These are phyloP conservation scores for Porodaedalea pini DNA, from an alignment of 1,284 basidiomycete genomes.

Conservation along the genomic window DNA sequence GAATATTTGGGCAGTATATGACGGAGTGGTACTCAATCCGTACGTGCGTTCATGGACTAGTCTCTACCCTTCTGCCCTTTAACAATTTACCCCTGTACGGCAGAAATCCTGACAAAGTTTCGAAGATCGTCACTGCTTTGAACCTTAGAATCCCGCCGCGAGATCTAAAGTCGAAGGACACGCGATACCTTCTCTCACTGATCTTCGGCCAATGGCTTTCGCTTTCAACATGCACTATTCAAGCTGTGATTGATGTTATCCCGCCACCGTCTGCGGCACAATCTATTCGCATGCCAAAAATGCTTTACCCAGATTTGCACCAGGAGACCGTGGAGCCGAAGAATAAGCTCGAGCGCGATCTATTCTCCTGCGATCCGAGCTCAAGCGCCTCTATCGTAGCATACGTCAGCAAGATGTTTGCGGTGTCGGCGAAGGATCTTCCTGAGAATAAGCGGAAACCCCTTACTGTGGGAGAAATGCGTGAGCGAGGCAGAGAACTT, in stretches of 20 bases:
- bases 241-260: slow-evolving; percentile 88
- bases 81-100: neutral
- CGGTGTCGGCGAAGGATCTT: slow-evolving; percentile 74
- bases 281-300: slow-evolving; percentile 81
- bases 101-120: slow-evolving; percentile 85
- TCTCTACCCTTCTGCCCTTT: slow-evolving; percentile 11
- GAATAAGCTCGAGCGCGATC: slow-evolving; percentile 77
- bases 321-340: slow-evolving; percentile 56
- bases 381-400: slow-evolving; percentile 66
- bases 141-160: slow-evolving; percentile 84
- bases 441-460: slow-evolving; percentile 81
- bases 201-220: slow-evolving; percentile 98
- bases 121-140: slow-evolving; percentile 85
- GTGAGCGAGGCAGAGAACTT: slow-evolving; percentile 63
- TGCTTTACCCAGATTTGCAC: slow-evolving; percentile 83
- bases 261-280: slow-evolving; percentile 87
- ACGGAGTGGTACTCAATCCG: slow-evolving; percentile 83
- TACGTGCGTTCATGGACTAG: slow-evolving; percentile 42
- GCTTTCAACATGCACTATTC: slow-evolving; percentile 89
- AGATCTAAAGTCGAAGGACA: slow-evolving; percentile 91
- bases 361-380: slow-evolving; percentile 72
- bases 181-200: slow-evolving; percentile 75
- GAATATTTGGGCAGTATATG: slow-evolving; percentile 97
- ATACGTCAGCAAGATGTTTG: slow-evolving; percentile 99
- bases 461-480: slow-evolving; percentile 86